These are phyloP conservation scores for Penicillium pulvis DNA, from an alignment of 495 filamentous ascomycete species.

Conservation along the genomic window DNA sequence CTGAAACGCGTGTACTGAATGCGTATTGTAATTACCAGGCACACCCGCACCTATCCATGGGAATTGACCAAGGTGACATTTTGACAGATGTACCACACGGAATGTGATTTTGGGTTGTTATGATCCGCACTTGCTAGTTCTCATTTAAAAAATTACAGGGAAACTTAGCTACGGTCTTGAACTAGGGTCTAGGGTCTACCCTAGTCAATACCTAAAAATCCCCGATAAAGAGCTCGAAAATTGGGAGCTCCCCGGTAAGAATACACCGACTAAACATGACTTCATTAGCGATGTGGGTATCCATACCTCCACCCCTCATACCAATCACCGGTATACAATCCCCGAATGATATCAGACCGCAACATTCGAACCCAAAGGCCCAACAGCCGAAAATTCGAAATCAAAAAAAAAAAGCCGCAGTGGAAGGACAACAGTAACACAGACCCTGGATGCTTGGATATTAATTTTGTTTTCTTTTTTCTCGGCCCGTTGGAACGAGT, in stretches of 20 bases:
- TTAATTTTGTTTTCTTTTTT: neutral
- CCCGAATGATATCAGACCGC: slow-evolving; percentile 9
- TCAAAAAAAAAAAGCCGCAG: neutral
- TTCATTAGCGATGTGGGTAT: slow-evolving; percentile 4
- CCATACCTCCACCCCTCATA: neutral
- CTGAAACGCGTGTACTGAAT: neutral
- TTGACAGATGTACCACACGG: no score
- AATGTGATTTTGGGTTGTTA: no score
- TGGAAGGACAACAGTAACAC: neutral
- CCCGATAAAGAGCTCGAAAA: neutral
- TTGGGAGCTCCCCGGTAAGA: neutral
- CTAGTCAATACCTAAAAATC: no score
- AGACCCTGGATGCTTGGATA: neutral
- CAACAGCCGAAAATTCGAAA: neutral
- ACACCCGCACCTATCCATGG: no score
- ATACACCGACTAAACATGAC: slow-evolving; percentile 3
- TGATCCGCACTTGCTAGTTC: no score
- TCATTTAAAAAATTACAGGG: no score
- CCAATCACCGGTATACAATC: neutral
- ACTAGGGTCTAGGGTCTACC: no score
- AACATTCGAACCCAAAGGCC: neutral
- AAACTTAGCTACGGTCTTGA: no score
- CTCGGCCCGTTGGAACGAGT: slow-evolving; percentile 10
- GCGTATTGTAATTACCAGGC: no score
- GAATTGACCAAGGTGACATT: no score